These are phyloP conservation scores for Phyllosticta citrichinensis DNA, from an alignment of 2,329 filamentous ascomycete genomes.

Conservation along the genomic window DNA sequence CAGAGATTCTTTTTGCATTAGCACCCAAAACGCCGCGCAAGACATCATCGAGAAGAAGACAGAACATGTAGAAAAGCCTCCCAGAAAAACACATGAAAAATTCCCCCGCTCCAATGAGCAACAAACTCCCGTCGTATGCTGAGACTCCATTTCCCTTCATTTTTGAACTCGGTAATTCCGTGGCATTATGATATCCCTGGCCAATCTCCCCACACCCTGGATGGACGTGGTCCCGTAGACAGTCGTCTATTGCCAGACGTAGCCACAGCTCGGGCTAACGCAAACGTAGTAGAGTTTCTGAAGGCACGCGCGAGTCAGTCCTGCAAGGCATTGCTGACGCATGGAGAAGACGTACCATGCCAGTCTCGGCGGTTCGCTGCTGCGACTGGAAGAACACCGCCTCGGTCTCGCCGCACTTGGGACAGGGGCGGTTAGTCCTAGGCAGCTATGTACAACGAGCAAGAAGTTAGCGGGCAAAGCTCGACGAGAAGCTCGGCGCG, in stretches of 20 bases:
- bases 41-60: background rate
- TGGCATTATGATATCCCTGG: background rate
- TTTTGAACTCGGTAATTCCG: background rate
- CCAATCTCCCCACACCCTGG: background rate
- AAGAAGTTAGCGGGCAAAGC: slow-evolving; percentile 25
- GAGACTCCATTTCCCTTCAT: background rate
- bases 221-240: background rate
- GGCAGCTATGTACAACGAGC: slow-evolving; percentile 68
- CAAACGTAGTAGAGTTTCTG: slow-evolving; percentile 59
- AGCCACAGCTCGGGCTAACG: slow-evolving; percentile 83
- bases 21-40: slow-evolving; percentile 2
- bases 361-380: slow-evolving; percentile 90
- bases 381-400: slow-evolving; percentile 99
- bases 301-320: background rate
- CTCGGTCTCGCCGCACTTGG: slow-evolving; percentile 74
- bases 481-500: slow-evolving; percentile 12
- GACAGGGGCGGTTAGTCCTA: slow-evolving; percentile 76
- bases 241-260: slow-evolving; percentile 56
- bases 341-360: slow-evolving; percentile 64
- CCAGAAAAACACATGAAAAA: background rate
- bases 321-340: slow-evolving; percentile 2
- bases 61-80: background rate
- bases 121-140: background rate
- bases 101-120: background rate
- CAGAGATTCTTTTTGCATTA: background rate